Evolutionary conservation across 2,329 filamentous ascomycete species (phyloP).

Genomic region (Pseudogymnoascus verrucosus): DNA sequence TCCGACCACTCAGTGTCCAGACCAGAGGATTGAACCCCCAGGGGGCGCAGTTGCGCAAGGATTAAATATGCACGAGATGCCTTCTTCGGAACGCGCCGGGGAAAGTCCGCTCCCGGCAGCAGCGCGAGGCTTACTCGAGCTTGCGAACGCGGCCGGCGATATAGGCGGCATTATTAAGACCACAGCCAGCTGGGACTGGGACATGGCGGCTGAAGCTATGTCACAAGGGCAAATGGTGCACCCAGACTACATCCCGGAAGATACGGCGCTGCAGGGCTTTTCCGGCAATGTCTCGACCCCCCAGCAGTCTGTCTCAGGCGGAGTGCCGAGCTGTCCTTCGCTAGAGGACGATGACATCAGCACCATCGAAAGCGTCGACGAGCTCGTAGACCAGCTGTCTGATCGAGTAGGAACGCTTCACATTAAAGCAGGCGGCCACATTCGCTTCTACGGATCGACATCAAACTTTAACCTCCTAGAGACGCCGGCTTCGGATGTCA

Average conservation of each 20-base stretch:
- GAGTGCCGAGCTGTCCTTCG: neutral
- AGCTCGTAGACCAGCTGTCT: conserved; percentile 9
- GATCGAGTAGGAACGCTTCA: neutral
- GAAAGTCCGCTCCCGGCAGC: neutral
- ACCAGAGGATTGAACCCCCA: neutral
- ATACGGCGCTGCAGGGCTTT: neutral
- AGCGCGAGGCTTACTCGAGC: neutral
- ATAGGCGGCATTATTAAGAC: neutral
- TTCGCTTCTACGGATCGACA: neutral
- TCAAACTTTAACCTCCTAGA: too few species aligned
- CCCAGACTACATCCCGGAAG: neutral
- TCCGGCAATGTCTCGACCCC: neutral
- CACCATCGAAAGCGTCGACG: neutral
- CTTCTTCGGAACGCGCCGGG: neutral
- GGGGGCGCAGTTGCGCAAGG: neutral
- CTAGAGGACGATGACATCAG: neutral
- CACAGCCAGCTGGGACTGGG: neutral
- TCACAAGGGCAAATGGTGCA: neutral
- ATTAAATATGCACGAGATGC: neutral
- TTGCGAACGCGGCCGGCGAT: neutral
- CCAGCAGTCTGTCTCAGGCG: neutral
- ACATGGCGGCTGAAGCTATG: neutral
- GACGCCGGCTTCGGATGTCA: too few species aligned
- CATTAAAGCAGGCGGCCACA: neutral
- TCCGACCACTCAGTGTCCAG: neutral